Evolutionary conservation across 305 asterid genomes (phyloP), one percentile per base, ranked within the genome.

Genomic region (Solanum chacoense): DNA sequence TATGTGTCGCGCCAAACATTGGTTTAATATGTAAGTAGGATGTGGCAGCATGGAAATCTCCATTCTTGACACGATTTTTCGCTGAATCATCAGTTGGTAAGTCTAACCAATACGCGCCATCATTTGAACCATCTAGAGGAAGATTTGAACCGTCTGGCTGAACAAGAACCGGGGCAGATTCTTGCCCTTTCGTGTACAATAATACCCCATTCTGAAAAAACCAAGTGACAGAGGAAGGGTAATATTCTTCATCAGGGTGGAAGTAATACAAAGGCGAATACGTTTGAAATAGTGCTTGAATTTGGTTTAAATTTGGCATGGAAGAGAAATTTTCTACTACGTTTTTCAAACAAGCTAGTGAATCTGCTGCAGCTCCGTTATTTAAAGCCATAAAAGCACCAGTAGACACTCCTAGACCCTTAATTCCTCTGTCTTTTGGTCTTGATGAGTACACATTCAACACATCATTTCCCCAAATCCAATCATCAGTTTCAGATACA

Each of bases 221-320:
- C 98, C 99, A 97, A 11, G 89, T 32, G 11, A 95, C 97, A 0
- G 99, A 96, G 3, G 96, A 93, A 24, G 98, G 96, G 8, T 92
- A 91, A 87, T 91, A 96, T 3, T 91, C 75, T 40, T 97, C 99
- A 65, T 95, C 94, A n/a, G 96, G 96, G 75, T 97, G 99, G 74
- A 96, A 93, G 67, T 94, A 96, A 24, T 94, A 88, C 14, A 50
- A 69, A 36, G 98, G 99, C 11, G 96, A 90, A 37, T 94, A 97
- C 22, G 91, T 89, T 76, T 88, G 86, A 37, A 94, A 72, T 75
- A 96, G 26, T 26, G 96, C 93, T 84, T 92, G 83, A 10, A 96
- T 74, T 86, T 97, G 98, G 79, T 91, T 92, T 2, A 40, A 42
- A 90, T 91, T 94, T 11, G 99, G 99, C 99, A 97, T 92, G 8